phyloP scores from a whole-genome alignment of 148 eudicot genomes.

The Linanthus parryae region DNA sequence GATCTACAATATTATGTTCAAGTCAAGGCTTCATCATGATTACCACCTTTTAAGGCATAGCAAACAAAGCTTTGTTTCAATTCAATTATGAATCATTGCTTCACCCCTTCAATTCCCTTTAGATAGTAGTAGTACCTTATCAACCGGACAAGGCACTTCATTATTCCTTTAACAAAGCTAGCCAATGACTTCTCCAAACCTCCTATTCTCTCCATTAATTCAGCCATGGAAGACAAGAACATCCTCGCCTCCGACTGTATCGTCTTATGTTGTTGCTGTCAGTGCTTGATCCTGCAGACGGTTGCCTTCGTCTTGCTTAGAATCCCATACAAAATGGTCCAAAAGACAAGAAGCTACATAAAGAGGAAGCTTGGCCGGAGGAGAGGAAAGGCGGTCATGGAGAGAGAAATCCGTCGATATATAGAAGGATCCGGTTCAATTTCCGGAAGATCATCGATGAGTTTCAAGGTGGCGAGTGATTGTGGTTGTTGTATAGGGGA shows the following conservation, averaged over 20 bases:
- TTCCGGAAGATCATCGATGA: slow-evolving; percentile 7
- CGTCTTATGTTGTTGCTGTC: slow-evolving; percentile 85
- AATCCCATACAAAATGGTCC: slow-evolving; percentile 43
- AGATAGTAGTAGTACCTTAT: background rate
- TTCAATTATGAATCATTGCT: no score
- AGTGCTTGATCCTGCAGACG: slow-evolving; percentile 59
- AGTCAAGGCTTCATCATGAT: no score
- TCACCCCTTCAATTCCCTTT: background rate
- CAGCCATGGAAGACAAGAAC: slow-evolving; percentile 55
- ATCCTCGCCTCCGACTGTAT: slow-evolving; percentile 58
- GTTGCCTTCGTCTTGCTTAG: slow-evolving; percentile 45
- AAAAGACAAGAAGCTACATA: slow-evolving; percentile 33
- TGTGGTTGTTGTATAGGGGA: slow-evolving; percentile 41
- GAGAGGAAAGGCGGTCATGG: slow-evolving; percentile 14
- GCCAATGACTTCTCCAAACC: background rate
- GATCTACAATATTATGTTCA: no score
- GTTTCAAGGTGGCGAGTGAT: slow-evolving; percentile 2
- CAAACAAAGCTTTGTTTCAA: no score
- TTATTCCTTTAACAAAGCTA: background rate
- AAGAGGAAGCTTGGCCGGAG: slow-evolving; percentile 31
- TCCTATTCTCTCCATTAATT: background rate
- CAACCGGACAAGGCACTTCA: background rate
- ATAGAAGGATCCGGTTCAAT: slow-evolving; percentile 10
- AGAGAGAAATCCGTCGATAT: slow-evolving; percentile 2
- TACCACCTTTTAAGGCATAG: no score